These are phyloP conservation scores for Cyathus striatus DNA, from an alignment of 768 basidiomycete genomes.

Conservation along the genomic window DNA sequence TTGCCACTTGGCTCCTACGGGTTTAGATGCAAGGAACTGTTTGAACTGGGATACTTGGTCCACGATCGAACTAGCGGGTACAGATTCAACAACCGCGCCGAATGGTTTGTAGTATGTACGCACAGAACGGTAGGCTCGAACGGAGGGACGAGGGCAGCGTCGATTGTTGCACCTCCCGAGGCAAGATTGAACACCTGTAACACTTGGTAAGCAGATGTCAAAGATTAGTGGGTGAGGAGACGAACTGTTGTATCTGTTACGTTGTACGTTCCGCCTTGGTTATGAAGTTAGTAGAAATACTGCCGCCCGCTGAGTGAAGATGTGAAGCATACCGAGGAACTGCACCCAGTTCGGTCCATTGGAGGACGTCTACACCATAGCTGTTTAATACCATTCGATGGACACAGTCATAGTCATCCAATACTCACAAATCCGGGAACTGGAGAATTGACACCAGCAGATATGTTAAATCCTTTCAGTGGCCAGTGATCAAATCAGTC, in stretches of 20 bases:
- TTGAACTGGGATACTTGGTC: constrained; percentile 58
- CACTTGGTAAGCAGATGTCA: not conserved
- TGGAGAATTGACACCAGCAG: constrained; percentile 47
- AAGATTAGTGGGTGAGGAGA: not conserved
- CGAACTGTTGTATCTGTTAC: constrained; percentile 45
- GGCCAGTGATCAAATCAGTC: not conserved
- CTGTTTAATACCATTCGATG: not conserved
- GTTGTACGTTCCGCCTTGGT: constrained; percentile 48
- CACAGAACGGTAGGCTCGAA: constrained; percentile 4
- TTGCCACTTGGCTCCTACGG: constrained; percentile 42
- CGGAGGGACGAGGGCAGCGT: constrained; percentile 46
- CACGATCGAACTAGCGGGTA: constrained; percentile 35
- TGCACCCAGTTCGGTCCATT: constrained; percentile 64
- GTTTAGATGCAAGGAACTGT: constrained; percentile 33
- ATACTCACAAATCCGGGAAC: constrained; percentile 44
- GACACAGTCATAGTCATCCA: not conserved
- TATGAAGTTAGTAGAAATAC: no score
- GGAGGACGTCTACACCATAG: constrained; percentile 39
- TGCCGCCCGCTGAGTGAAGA: no score
- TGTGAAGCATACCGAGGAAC: constrained; percentile 34
- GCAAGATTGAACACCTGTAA: constrained; percentile 43
- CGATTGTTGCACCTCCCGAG: constrained; percentile 56
- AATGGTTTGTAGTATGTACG: no score
- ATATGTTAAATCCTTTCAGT: constrained; percentile 47
- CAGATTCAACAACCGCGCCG: no score